Conservation (phyloP, 202 grass and related monocot species). For the Panicum hallii region DNA sequence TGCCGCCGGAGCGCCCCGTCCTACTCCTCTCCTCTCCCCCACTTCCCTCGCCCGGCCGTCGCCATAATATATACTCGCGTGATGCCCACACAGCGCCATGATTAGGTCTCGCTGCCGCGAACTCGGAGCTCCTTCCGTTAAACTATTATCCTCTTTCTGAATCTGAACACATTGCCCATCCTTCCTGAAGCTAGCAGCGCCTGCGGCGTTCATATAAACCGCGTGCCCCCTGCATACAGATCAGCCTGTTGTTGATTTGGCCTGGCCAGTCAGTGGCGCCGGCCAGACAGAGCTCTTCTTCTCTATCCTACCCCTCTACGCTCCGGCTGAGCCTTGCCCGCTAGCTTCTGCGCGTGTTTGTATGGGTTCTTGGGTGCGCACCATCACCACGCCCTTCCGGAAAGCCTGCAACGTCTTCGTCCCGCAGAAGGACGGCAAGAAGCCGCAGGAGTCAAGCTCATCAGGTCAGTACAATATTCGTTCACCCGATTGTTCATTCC, state of each 20-base stretch:
- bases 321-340: background rate
- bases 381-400: constrained; percentile 69
- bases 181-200: background rate
- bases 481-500: background rate
- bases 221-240: too few species aligned
- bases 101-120: constrained; percentile 1
- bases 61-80: constrained; percentile 11
- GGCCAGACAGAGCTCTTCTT: background rate
- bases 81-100: constrained; percentile 34
- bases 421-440: constrained; percentile 54
- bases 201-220: background rate
- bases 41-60: background rate
- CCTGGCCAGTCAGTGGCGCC: background rate
- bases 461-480: constrained; percentile 31
- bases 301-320: background rate
- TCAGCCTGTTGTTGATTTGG: background rate
- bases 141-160: background rate
- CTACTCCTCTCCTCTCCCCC: background rate
- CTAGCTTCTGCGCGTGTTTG: background rate
- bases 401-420: constrained; percentile 71
- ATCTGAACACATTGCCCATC: background rate
- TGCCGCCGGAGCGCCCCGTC: background rate
- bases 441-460: constrained; percentile 35
- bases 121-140: background rate
- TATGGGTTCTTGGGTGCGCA: constrained; percentile 78